These are phyloP conservation scores for Aspergillus carbonarius DNA, from an alignment of 2,329 filamentous ascomycete genomes.

Conservation along the genomic window DNA sequence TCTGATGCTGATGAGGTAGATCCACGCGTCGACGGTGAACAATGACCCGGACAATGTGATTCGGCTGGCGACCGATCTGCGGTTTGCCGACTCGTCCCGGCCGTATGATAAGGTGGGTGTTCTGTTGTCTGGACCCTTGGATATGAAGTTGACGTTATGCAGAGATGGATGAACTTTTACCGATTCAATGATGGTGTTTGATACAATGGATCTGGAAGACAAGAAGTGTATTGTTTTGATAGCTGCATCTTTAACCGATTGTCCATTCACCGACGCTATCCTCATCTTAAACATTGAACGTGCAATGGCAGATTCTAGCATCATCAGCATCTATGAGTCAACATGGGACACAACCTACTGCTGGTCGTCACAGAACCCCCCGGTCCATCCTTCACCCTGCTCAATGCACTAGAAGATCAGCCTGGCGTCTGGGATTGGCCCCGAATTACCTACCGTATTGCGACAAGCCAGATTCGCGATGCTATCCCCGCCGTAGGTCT, in stretches of 20 bases:
- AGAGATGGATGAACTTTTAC: conserved; percentile 45
- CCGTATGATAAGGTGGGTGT: conserved; percentile 48
- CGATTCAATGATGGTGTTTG: conserved; percentile 36
- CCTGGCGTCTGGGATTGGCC: background rate
- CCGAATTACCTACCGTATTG: conserved; percentile 8
- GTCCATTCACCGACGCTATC: background rate
- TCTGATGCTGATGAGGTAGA: conserved; percentile 36
- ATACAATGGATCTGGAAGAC: background rate
- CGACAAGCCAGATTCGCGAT: conserved; percentile 14
- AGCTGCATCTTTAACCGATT: background rate
- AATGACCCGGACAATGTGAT: conserved; percentile 53
- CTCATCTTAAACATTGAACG: background rate
- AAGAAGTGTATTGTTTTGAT: background rate
- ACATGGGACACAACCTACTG: conserved; percentile 7
- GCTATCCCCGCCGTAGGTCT: conserved; percentile 9
- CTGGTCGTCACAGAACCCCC: conserved; percentile 16
- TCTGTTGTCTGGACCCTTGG: too few relatives aligned
- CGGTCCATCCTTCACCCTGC: conserved; percentile 16
- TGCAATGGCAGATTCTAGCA: conserved; percentile 18
- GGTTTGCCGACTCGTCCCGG: conserved; percentile 55
- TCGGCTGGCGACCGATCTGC: conserved; percentile 56
- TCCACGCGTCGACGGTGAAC: conserved; percentile 59
- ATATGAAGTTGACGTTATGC: background rate
- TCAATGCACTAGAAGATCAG: conserved; percentile 8
- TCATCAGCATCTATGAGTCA: background rate